Percentiles rank a stretch among this genome's conserved stretches.
These are phyloP conservation scores for Fusarium subglutinans DNA, from an alignment of 2,329 filamentous ascomycete species.

Conservation along the genomic window DNA sequence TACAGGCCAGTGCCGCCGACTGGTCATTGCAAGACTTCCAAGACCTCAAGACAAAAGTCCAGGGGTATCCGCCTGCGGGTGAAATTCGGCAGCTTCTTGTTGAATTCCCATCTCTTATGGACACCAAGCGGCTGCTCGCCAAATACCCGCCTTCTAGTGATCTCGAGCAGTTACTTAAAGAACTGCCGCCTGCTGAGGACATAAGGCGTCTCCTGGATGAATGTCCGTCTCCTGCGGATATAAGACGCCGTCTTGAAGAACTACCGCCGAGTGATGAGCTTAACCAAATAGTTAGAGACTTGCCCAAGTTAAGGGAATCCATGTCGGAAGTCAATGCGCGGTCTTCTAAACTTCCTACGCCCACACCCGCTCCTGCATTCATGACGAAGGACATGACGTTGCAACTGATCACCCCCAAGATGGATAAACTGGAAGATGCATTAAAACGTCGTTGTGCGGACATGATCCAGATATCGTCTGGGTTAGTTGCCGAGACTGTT, in stretches of 20 bases:
- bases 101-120: not conserved
- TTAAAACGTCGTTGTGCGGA: conserved; percentile 2
- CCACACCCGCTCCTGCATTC: not conserved
- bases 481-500: conserved; percentile 30
- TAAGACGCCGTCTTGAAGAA: conserved; percentile 8
- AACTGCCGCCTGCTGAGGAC: not conserved
- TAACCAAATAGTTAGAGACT: not conserved
- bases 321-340: not conserved
- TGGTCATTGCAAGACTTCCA: conserved; percentile 3
- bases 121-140: not conserved
- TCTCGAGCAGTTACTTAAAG: not conserved
- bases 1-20: not conserved
- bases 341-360: not conserved
- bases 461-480: conserved; percentile 3
- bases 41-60: not conserved
- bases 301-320: conserved; percentile 4
- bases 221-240: not conserved
- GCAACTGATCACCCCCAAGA: conserved; percentile 8
- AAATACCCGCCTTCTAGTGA: not conserved
- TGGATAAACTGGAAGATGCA: conserved; percentile 9
- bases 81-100: not conserved
- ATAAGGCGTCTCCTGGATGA: not conserved
- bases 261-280: conserved; percentile 8
- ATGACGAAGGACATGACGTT: conserved; percentile 15
- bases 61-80: not conserved